Conservation (phyloP, 352 stramenopile genomes). For the Phytopythium montanum region DNA sequence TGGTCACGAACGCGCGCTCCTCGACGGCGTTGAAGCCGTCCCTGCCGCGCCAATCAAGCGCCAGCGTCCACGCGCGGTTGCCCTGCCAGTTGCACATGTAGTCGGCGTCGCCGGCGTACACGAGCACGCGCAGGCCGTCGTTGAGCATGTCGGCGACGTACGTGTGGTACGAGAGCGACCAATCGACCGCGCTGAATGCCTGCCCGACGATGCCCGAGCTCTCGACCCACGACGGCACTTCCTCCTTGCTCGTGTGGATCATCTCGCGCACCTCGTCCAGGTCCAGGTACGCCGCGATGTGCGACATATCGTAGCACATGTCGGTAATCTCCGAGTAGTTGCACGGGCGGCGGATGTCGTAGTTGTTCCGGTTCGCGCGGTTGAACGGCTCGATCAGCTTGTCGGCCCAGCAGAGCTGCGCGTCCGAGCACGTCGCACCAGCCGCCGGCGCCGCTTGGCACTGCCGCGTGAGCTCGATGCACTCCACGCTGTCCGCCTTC, state of each 20-base stretch:
- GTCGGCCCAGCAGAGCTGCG: slow-evolving; percentile 19
- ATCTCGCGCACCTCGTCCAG: slow-evolving; percentile 31
- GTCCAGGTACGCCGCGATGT: slow-evolving; percentile 59
- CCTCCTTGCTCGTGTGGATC: slow-evolving; percentile 4
- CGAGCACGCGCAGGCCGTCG: slow-evolving; percentile 71
- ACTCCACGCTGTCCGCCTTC: slow-evolving; percentile 1
- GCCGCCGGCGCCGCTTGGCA: slow-evolving; percentile 4
- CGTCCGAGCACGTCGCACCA: slow-evolving; percentile 11
- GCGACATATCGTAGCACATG: slow-evolving; percentile 45
- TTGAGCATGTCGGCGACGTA: slow-evolving; percentile 88
- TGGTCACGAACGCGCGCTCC: slow-evolving; percentile 16
- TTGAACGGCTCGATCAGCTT: slow-evolving; percentile 31
- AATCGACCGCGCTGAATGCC: slow-evolving; percentile 91
- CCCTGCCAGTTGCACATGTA: slow-evolving; percentile 97
- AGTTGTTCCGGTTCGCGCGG: slow-evolving; percentile 20
- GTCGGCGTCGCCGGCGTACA: slow-evolving; percentile 96
- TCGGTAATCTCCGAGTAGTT: slow-evolving; percentile 15
- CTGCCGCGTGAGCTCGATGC: slow-evolving; percentile 10
- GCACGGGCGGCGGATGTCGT: slow-evolving; percentile 33
- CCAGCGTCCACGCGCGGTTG: slow-evolving; percentile 92
- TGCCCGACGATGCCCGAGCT: slow-evolving; percentile 51
- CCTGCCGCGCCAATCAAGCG: slow-evolving; percentile 90
- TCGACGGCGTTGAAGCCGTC: slow-evolving; percentile 75
- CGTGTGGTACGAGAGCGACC: slow-evolving; percentile 88
- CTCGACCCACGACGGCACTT: neutral